Conservation (phyloP, 139 green algal species). For the Desmodesmus armatus region DNA sequence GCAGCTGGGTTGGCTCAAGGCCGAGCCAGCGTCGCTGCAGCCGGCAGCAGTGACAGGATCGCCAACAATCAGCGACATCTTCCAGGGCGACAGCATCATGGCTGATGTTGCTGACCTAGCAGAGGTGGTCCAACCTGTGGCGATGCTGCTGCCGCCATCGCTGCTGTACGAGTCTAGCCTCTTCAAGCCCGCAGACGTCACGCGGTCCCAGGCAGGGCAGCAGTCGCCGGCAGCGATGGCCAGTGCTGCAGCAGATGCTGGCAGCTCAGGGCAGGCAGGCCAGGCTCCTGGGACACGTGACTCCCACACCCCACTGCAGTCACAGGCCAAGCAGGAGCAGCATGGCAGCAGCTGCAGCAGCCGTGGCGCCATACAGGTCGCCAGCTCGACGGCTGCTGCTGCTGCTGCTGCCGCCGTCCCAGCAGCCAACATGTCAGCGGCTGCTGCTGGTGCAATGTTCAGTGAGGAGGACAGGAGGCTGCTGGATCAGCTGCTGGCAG, state of each 20-base stretch:
- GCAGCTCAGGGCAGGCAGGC: background rate
- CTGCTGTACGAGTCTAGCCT: too few relatives aligned
- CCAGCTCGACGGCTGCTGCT: background rate
- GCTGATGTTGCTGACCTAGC: too few relatives aligned
- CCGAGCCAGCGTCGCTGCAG: background rate
- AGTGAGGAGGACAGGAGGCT: background rate
- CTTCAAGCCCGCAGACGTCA: too few relatives aligned
- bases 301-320: too few relatives aligned
- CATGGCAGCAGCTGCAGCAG: constrained; percentile 1
- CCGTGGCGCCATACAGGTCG: background rate
- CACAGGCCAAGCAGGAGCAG: too few relatives aligned
- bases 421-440: background rate
- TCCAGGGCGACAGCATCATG: too few relatives aligned
- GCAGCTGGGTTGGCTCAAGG: background rate
- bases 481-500: constrained; percentile 1
- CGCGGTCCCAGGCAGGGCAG: background rate
- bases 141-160: too few relatives aligned
- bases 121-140: too few relatives aligned
- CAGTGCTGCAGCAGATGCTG: background rate
- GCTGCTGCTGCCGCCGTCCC: background rate
- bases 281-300: background rate
- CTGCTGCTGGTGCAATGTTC: background rate
- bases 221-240: background rate
- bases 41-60: background rate
- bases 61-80: background rate